Conservation (phyloP, 306 rosid genomes). For the Trifolium pratense region DNA sequence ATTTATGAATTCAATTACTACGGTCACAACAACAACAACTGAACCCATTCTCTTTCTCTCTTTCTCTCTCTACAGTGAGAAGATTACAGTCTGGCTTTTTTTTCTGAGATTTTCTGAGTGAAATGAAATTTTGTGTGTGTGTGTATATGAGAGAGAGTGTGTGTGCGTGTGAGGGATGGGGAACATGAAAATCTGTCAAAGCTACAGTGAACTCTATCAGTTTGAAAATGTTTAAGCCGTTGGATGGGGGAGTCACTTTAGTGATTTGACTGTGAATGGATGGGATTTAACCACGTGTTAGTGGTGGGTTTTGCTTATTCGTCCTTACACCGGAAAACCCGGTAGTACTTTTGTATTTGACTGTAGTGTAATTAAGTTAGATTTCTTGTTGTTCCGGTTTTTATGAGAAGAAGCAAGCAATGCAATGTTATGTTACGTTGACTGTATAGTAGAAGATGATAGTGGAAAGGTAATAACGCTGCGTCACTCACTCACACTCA, state of each 20-base stretch:
- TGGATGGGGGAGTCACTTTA: constrained; percentile 13
- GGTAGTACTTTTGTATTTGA: constrained; percentile 61
- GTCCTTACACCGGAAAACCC: constrained; percentile 84
- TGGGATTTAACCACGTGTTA: constrained; percentile 50
- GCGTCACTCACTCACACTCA: constrained; percentile 31
- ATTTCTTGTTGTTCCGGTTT: constrained; percentile 39
- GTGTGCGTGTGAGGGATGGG: constrained; percentile 28
- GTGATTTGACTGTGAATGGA: constrained; percentile 45
- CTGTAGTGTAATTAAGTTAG: constrained; percentile 43
- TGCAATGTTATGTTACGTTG: neutral
- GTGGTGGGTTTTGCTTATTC: constrained; percentile 58
- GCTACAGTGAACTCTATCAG: constrained; percentile 46
- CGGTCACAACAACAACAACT: constrained; percentile 41
- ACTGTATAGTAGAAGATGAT: neutral
- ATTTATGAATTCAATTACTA: constrained; percentile 43
- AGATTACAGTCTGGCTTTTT: constrained; percentile 42
- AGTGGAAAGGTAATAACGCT: constrained; percentile 1
- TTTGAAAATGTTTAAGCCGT: constrained; percentile 40
- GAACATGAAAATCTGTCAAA: constrained; percentile 54
- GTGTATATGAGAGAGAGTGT: neutral
- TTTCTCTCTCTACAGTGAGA: constrained; percentile 27
- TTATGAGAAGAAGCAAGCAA: constrained; percentile 33
- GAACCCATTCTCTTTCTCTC: no score
- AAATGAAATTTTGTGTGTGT: neutral
- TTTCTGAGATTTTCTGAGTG: constrained; percentile 14